Percentiles rank a stretch among this genome's conserved stretches.
These are phyloP conservation scores for Phytopythium mirpurense DNA, from an alignment of 352 stramenopile genomes.

Conservation along the genomic window DNA sequence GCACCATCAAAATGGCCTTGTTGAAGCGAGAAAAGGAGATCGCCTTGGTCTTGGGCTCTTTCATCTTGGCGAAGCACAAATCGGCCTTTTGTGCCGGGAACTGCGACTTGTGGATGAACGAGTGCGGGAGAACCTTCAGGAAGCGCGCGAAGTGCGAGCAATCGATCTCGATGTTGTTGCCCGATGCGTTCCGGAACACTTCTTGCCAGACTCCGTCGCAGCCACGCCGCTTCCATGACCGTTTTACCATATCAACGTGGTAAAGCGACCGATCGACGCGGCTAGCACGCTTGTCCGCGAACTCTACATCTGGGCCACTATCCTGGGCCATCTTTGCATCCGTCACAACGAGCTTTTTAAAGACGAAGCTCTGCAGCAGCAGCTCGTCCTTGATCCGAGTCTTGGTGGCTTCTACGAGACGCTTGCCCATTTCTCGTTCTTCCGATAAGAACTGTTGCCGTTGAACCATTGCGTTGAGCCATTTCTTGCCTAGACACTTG, in stretches of 20 bases:
- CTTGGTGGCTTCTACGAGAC: slow-evolving; percentile 38
- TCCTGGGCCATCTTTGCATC: slow-evolving; percentile 8
- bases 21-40: slow-evolving; percentile 63
- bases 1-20: slow-evolving; percentile 51
- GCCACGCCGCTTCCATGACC: slow-evolving; percentile 40
- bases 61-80: slow-evolving; percentile 71
- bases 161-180: slow-evolving; percentile 48
- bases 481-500: slow-evolving; percentile 29
- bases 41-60: slow-evolving; percentile 56
- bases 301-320: background rate
- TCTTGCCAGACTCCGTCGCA: slow-evolving; percentile 71
- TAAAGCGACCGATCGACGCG: slow-evolving; percentile 40
- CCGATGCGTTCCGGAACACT: slow-evolving; percentile 43
- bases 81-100: slow-evolving; percentile 57
- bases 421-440: slow-evolving; percentile 42
- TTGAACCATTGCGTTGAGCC: slow-evolving; percentile 29
- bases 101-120: slow-evolving; percentile 51
- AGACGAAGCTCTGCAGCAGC: slow-evolving; percentile 59
- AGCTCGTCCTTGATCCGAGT: slow-evolving; percentile 48
- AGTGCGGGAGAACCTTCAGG: slow-evolving; percentile 48
- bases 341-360: slow-evolving; percentile 19
- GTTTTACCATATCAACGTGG: slow-evolving; percentile 23
- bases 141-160: slow-evolving; percentile 62
- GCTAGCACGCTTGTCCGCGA: slow-evolving; percentile 11
- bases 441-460: slow-evolving; percentile 49